A percentile compares a stretch with the other conserved stretches of the same genome.
These are phyloP conservation scores for Lentinula sp. DNA, from an alignment of 768 basidiomycete species.

Conservation along the genomic window DNA sequence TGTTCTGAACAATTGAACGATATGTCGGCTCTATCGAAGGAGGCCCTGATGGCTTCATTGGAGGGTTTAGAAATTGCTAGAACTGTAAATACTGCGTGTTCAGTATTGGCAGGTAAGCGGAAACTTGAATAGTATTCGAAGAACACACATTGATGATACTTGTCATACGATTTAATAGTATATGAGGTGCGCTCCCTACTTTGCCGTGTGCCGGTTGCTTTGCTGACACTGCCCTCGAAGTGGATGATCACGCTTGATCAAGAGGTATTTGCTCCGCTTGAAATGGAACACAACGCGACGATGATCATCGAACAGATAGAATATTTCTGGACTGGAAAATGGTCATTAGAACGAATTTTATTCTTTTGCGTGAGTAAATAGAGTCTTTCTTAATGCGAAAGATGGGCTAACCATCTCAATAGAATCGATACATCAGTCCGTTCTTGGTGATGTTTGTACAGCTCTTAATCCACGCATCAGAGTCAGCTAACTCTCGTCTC, in stretches of 20 bases:
- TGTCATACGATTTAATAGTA: neutral
- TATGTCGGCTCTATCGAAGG: neutral
- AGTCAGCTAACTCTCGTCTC: neutral
- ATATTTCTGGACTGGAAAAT: constrained; percentile 34
- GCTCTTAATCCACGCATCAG: neutral
- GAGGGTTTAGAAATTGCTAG: constrained; percentile 5
- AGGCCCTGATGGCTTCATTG: neutral
- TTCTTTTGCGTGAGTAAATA: constrained; percentile 27
- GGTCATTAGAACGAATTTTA: constrained; percentile 27
- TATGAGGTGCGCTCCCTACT: neutral
- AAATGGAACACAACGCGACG: neutral
- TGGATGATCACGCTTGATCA: constrained; percentile 30
- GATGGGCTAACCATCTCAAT: neutral
- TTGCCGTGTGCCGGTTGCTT: neutral
- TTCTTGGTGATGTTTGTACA: constrained; percentile 18
- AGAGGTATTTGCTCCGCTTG: constrained; percentile 20
- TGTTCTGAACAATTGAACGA: no score
- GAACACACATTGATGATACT: no score
- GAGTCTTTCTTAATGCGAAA: neutral
- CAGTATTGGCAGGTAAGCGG: constrained; percentile 6
- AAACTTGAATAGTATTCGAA: neutral
- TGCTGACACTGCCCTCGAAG: neutral
- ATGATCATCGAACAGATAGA: constrained; percentile 18
- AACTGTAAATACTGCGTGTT: constrained; percentile 1
- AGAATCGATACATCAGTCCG: constrained; percentile 28